Evolutionary conservation across 805 yeast genomes (phyloP).

Genomic region (Candida nemodendra): DNA sequence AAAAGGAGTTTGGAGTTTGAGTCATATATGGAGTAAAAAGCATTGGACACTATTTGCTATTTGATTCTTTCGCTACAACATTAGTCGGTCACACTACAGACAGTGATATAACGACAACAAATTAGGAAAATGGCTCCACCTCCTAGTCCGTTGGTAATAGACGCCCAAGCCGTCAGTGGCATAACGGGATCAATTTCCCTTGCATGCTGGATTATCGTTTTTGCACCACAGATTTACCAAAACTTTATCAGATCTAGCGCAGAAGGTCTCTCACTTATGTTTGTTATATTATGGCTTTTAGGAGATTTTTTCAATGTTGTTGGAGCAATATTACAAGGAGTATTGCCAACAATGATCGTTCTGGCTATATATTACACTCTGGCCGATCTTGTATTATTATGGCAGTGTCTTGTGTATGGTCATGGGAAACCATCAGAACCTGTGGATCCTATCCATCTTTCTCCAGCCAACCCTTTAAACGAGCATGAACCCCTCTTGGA

Average conservation of each 20-base stretch:
- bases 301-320: slow-evolving; percentile 93
- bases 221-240: slow-evolving; percentile 95
- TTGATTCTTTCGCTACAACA: too few species aligned
- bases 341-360: slow-evolving; percentile 90
- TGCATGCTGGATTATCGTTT: slow-evolving; percentile 97
- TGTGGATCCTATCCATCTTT: slow-evolving; percentile 74
- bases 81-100: too few species aligned
- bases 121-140: slow-evolving; percentile 50
- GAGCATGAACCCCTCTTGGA: slow-evolving; percentile 63
- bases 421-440: slow-evolving; percentile 44
- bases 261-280: slow-evolving; percentile 84
- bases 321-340: slow-evolving; percentile 88
- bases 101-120: too few species aligned
- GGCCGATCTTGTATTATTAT: slow-evolving; percentile 81
- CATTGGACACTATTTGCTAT: too few species aligned
- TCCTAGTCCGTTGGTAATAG: slow-evolving; percentile 63
- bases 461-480: slow-evolving; percentile 83
- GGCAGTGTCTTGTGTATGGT: slow-evolving; percentile 83
- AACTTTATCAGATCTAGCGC: slow-evolving; percentile 82
- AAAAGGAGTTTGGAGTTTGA: too few species aligned
- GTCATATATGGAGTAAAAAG: too few species aligned
- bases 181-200: slow-evolving; percentile 85
- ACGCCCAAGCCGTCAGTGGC: slow-evolving; percentile 72
- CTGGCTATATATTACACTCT: slow-evolving; percentile 89
- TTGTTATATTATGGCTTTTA: slow-evolving; percentile 85